A percentile compares a stretch with the other conserved stretches of the same genome.
phyloP scores from a whole-genome alignment of 352 stramenopile genomes.

The Phytopythium boreale region DNA sequence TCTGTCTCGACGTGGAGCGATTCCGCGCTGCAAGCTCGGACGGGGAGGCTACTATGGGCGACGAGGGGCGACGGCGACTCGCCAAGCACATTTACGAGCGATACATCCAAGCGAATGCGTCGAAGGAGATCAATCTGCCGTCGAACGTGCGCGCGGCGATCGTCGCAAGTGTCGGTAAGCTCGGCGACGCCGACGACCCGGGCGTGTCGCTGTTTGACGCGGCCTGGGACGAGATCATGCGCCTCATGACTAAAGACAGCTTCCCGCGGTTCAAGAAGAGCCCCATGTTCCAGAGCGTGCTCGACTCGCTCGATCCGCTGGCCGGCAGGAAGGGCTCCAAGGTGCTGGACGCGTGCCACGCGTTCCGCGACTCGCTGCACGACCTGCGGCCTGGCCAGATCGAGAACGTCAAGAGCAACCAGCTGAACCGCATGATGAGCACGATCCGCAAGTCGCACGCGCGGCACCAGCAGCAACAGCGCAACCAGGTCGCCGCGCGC shows the following conservation, averaged over 20 bases:
- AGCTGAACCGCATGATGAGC: constrained; percentile 65
- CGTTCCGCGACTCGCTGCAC: constrained; percentile 71
- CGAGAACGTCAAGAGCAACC: constrained; percentile 42
- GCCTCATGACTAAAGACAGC: constrained; percentile 77
- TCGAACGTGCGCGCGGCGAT: constrained; percentile 52
- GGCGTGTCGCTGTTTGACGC: constrained; percentile 43
- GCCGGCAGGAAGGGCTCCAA: constrained; percentile 61
- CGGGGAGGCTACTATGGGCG: not conserved
- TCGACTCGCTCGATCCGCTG: constrained; percentile 63
- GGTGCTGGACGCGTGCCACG: constrained; percentile 58
- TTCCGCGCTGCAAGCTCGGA: constrained; percentile 28
- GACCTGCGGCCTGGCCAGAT: constrained; percentile 53
- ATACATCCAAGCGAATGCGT: constrained; percentile 53
- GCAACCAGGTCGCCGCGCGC: constrained; percentile 1
- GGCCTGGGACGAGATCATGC: constrained; percentile 73
- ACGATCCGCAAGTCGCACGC: constrained; percentile 62
- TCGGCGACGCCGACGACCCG: constrained; percentile 28
- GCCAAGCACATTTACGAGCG: constrained; percentile 43
- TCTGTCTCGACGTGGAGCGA: constrained; percentile 65
- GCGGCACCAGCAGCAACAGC: constrained; percentile 27
- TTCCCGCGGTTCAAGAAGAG: constrained; percentile 83
- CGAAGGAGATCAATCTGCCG: constrained; percentile 74
- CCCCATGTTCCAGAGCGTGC: constrained; percentile 53
- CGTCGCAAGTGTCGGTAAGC: constrained; percentile 5
- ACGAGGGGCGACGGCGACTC: constrained; percentile 21